These are phyloP conservation scores for Leishmania martiniquensis DNA, from an alignment of 208 protist species.

Conservation along the genomic window DNA sequence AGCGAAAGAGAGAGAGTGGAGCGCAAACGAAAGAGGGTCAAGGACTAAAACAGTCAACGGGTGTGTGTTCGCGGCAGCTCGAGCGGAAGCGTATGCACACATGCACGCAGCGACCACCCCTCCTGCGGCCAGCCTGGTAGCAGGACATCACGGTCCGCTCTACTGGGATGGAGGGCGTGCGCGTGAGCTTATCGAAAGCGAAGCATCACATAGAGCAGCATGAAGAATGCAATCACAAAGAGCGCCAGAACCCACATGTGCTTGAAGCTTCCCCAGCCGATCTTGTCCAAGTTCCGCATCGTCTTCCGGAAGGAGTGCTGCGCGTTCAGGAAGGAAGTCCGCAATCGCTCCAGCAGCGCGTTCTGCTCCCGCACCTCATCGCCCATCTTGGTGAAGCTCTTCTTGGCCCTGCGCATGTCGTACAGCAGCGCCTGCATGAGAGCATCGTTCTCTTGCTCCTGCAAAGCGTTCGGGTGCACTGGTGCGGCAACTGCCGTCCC, in stretches of 20 bases:
- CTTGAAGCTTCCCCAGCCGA: constrained; percentile 40
- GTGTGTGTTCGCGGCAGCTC: background rate
- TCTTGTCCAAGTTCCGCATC: constrained; percentile 56
- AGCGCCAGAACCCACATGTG: constrained; percentile 89
- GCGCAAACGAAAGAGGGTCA: background rate
- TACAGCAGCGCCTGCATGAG: constrained; percentile 67
- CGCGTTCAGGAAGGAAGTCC: constrained; percentile 39
- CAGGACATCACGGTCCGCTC: background rate
- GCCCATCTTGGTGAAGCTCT: constrained; percentile 53
- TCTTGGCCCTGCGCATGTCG: constrained; percentile 60
- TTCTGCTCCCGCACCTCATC: constrained; percentile 78
- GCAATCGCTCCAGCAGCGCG: constrained; percentile 58
- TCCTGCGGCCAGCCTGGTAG: background rate
- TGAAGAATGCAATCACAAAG: constrained; percentile 75
- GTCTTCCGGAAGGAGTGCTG: constrained; percentile 47
- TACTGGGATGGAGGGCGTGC: no score
- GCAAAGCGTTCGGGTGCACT: constrained; percentile 11
- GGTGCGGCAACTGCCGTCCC: background rate
- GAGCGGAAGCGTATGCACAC: background rate
- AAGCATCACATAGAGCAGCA: constrained; percentile 81
- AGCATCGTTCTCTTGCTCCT: constrained; percentile 78
- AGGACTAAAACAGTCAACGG: background rate
- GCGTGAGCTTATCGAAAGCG: constrained; percentile 40
- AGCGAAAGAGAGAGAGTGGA: background rate
- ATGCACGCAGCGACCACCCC: background rate